Conservation (phyloP, 1,284 basidiomycete species). For the Prillingera fragicola region DNA sequence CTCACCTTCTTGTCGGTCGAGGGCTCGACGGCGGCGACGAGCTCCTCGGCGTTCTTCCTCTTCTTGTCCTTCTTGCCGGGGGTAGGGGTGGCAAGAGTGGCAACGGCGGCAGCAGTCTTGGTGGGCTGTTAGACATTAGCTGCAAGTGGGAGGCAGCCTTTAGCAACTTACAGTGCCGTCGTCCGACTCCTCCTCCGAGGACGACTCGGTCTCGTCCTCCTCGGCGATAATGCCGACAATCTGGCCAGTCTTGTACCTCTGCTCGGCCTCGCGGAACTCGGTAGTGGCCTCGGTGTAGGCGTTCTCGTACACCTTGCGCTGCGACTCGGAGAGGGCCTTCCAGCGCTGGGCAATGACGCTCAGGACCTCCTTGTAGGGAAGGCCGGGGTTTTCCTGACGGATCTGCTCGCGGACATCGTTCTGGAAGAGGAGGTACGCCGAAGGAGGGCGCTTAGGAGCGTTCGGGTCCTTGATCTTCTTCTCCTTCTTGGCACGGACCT, state of each 20-base stretch:
- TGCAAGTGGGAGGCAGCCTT: not conserved
- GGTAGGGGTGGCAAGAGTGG: slow-evolving; percentile 16
- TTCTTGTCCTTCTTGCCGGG: slow-evolving; percentile 31
- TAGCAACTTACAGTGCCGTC: not conserved
- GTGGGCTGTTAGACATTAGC: slow-evolving; percentile 7
- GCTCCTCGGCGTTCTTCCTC: slow-evolving; percentile 27
- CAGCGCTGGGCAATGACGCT: slow-evolving; percentile 67
- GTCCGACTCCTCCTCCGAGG: slow-evolving; percentile 11
- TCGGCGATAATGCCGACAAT: slow-evolving; percentile 5
- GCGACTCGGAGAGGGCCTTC: slow-evolving; percentile 60
- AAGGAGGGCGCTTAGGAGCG: slow-evolving; percentile 88
- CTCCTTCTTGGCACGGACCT: slow-evolving; percentile 35
- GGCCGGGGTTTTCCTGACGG: slow-evolving; percentile 55
- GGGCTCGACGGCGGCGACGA: slow-evolving; percentile 10
- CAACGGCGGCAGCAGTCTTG: slow-evolving; percentile 14
- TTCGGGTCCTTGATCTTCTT: slow-evolving; percentile 73
- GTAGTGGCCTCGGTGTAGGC: slow-evolving; percentile 24
- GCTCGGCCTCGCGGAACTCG: slow-evolving; percentile 23
- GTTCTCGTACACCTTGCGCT: slow-evolving; percentile 56
- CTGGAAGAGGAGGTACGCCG: slow-evolving; percentile 93
- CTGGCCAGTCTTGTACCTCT: slow-evolving; percentile 25
- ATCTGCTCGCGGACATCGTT: slow-evolving; percentile 72
- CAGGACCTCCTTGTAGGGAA: slow-evolving; percentile 69
- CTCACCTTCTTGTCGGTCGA: slow-evolving; percentile 24
- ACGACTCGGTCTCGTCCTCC: slow-evolving; percentile 13